Evolutionary conservation across 495 filamentous ascomycete genomes (phyloP).

Genomic region (Trichoderma erinaceum): DNA sequence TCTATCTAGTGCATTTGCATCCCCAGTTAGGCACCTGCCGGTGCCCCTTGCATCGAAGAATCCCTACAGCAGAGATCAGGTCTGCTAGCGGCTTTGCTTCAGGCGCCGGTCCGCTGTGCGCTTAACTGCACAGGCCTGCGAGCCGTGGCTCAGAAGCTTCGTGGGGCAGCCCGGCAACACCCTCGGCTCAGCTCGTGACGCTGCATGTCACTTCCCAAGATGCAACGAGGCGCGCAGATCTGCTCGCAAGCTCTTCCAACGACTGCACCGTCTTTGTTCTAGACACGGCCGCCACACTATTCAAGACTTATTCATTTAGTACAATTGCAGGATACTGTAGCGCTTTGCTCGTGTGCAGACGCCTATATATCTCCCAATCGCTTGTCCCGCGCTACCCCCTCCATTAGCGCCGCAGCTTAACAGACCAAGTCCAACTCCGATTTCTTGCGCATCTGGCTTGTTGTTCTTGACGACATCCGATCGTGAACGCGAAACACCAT

Average conservation of each 20-base stretch:
- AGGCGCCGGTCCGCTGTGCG: too few species aligned
- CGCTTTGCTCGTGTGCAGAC: not conserved
- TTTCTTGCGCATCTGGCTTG: constrained; percentile 2
- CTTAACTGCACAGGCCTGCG: too few species aligned
- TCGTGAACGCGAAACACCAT: not conserved
- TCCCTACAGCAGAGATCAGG: too few species aligned
- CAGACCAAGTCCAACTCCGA: not conserved
- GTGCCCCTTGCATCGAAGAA: not conserved
- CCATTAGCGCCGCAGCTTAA: constrained; percentile 9
- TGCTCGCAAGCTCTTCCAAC: not conserved
- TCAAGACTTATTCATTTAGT: too few species aligned
- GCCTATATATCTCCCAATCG: not conserved
- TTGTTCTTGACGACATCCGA: not conserved
- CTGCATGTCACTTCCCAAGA: constrained; percentile 3
- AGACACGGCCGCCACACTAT: not conserved
- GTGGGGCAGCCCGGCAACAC: not conserved
- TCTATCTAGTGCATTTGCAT: not conserved
- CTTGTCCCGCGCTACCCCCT: not conserved
- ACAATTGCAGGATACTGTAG: not conserved
- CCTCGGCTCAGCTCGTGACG: not conserved
- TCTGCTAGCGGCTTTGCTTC: too few species aligned
- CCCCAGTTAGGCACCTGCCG: not conserved
- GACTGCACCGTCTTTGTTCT: not conserved
- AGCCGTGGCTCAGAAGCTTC: not conserved
- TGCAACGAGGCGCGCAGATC: not conserved